Evolutionary conservation across 306 rosid genomes (phyloP).

Genomic region (Nissolia schottii): DNA sequence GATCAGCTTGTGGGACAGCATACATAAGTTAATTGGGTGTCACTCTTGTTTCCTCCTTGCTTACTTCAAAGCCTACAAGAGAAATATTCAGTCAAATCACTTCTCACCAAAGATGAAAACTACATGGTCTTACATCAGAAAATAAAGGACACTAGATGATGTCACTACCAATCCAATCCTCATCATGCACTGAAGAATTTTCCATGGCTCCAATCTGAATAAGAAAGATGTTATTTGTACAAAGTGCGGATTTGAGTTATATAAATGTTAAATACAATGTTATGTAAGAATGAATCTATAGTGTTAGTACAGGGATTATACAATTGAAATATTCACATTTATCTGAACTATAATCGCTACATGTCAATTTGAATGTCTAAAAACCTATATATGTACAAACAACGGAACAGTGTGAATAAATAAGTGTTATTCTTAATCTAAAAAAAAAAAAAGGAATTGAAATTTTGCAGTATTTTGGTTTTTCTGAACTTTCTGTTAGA

Average conservation of each 20-base stretch:
- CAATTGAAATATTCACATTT: too few relatives aligned
- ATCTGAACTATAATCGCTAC: too few relatives aligned
- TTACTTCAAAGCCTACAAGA: slow-evolving; percentile 39
- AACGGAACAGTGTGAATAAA: too few relatives aligned
- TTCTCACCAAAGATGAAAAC: slow-evolving; percentile 5
- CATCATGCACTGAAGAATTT: slow-evolving; percentile 8
- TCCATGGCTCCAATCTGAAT: background rate
- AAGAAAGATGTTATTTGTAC: too few relatives aligned
- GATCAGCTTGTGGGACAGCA: slow-evolving; percentile 32
- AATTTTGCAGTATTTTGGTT: background rate
- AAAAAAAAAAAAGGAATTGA: too few relatives aligned
- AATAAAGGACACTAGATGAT: background rate
- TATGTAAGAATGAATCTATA: too few relatives aligned
- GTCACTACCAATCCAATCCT: slow-evolving; percentile 21
- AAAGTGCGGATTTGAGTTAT: too few relatives aligned
- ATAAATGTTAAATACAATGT: too few relatives aligned
- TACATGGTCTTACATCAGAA: slow-evolving; percentile 21
- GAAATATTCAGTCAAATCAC: slow-evolving; percentile 27
- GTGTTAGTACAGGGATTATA: too few relatives aligned
- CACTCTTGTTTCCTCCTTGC: slow-evolving; percentile 46
- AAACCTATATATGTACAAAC: too few relatives aligned
- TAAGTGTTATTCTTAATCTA: too few relatives aligned
- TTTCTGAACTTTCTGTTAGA: background rate
- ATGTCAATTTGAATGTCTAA: too few relatives aligned
- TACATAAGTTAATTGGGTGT: slow-evolving; percentile 41